phyloP scores from a whole-genome alignment of 371 early-diverging fungal genomes.

The Mucor mucedo region DNA sequence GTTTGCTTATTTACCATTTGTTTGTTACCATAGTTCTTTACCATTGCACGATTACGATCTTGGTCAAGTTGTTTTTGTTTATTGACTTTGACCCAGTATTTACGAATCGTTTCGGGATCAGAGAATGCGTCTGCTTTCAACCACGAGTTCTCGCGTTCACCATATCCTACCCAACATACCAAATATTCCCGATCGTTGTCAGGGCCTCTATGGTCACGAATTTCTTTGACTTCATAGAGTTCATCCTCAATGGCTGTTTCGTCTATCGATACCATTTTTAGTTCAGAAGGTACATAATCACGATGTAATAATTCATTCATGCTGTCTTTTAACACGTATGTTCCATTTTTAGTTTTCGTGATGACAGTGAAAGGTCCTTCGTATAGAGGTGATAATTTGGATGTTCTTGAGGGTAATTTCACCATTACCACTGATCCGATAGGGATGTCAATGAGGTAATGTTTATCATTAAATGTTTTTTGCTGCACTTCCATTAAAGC shows the following conservation, averaged over 20 bases:
- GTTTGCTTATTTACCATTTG: no score
- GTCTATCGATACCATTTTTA: constrained; percentile 14
- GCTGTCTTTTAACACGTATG: constrained; percentile 20
- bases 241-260: constrained; percentile 15
- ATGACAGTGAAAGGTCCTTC: constrained; percentile 30
- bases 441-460: constrained; percentile 12
- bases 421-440: constrained; percentile 14
- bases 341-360: constrained; percentile 17
- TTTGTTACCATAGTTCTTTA: not conserved
- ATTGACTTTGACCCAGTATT: constrained; percentile 7
- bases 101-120: not conserved
- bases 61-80: constrained; percentile 2
- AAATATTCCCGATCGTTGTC: constrained; percentile 6
- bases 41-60: not conserved
- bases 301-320: constrained; percentile 14
- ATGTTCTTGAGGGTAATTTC: not conserved
- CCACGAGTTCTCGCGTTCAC: constrained; percentile 12
- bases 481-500: constrained; percentile 2
- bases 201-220: not conserved
- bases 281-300: constrained; percentile 23
- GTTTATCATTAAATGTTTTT: constrained; percentile 9
- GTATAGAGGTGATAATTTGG: constrained; percentile 12
- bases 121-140: not conserved
- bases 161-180: constrained; percentile 13
- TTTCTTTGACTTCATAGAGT: constrained; percentile 5